These are phyloP conservation scores for Hypoxylon rubiginosum DNA, from an alignment of 2,329 filamentous ascomycete genomes.

Conservation along the genomic window DNA sequence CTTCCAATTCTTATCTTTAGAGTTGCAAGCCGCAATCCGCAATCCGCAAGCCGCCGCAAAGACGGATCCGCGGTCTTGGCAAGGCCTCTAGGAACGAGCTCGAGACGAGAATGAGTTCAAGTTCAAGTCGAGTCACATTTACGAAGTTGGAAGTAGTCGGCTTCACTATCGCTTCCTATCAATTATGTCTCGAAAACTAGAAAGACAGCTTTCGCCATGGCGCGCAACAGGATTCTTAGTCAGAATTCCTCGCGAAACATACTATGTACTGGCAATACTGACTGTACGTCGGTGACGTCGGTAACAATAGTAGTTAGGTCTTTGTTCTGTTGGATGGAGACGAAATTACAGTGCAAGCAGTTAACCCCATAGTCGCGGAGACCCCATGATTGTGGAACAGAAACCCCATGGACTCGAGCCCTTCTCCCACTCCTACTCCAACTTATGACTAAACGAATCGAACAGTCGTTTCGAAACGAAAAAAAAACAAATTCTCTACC, in stretches of 20 bases:
- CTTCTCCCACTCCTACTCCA: neutral
- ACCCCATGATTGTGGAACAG: neutral
- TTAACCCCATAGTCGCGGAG: neutral
- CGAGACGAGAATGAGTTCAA: neutral
- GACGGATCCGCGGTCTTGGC: conserved; percentile 22
- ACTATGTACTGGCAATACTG: no score
- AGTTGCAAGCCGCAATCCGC: conserved; percentile 5
- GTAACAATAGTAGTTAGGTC: no score
- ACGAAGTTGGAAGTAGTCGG: no score
- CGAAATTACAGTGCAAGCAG: neutral
- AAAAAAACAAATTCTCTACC: neutral
- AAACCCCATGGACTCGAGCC: neutral
- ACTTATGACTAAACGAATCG: neutral
- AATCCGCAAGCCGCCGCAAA: conserved; percentile 9
- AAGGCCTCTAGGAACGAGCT: neutral
- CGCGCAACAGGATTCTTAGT: no score
- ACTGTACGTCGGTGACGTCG: no score
- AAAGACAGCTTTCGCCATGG: no score
- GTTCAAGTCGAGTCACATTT: neutral
- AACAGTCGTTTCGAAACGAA: neutral
- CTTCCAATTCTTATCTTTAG: conserved; percentile 11
- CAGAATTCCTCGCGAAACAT: no score
- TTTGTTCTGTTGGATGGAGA: no score
- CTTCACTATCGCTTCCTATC: no score
- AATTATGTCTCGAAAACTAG: no score